Evolutionary conservation across 345 rosid genomes (phyloP).

Genomic region (Melaleuca alternifolia): DNA sequence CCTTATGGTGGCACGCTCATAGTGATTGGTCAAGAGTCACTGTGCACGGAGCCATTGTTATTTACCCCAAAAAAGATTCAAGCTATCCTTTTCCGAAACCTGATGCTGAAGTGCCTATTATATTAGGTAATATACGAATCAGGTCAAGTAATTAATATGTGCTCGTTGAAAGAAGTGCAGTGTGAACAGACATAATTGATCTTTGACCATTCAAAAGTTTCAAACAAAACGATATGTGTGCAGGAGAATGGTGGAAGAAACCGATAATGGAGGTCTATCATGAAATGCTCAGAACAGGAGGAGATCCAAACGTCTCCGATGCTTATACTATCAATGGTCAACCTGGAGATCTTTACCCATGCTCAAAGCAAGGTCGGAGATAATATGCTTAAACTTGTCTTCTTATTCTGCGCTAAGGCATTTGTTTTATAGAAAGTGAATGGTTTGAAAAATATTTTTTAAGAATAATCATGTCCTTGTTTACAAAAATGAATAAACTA

Average conservation of each 20-base stretch:
- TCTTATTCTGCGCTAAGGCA: neutral
- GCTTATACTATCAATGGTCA: slow-evolving; percentile 23
- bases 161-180: neutral
- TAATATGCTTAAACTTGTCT: neutral
- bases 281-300: slow-evolving; percentile 6
- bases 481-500: neutral
- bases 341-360: slow-evolving; percentile 30
- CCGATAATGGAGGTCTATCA: slow-evolving; percentile 11
- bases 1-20: slow-evolving; percentile 18
- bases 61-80: slow-evolving; percentile 13
- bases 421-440: neutral
- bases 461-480: neutral
- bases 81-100: slow-evolving; percentile 23
- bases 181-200: neutral
- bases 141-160: neutral
- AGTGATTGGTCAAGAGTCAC: slow-evolving; percentile 24
- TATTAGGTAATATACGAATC: slow-evolving; percentile 7
- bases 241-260: slow-evolving; percentile 38
- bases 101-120: slow-evolving; percentile 15
- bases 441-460: neutral
- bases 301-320: slow-evolving; percentile 19
- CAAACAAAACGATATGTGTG: neutral
- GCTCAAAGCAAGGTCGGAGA: slow-evolving; percentile 16
- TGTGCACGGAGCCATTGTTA: slow-evolving; percentile 27
- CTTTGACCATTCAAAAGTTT: neutral